Evolutionary conservation across 2,329 filamentous ascomycete species (phyloP).

Genomic region (Sporothrix brunneoviolacea): DNA sequence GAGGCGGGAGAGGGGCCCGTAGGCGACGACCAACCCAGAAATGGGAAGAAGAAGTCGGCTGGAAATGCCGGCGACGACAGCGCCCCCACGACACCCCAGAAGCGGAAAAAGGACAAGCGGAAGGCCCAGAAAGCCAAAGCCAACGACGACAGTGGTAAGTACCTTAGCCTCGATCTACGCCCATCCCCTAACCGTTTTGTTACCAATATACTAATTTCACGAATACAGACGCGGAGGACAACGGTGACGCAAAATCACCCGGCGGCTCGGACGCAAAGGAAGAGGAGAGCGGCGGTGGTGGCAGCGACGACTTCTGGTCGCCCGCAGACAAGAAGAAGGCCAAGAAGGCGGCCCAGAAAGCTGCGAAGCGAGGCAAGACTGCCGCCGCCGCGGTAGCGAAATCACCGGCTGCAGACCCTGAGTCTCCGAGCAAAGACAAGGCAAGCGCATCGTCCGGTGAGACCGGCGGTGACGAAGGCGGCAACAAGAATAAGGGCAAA

Average conservation of each 20-base stretch:
- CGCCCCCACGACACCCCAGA: background rate
- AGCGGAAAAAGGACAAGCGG: conserved; percentile 7
- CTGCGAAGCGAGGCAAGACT: conserved; percentile 1
- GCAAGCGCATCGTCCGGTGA: background rate
- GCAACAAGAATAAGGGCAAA: too few relatives aligned
- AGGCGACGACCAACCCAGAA: background rate
- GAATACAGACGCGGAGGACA: background rate
- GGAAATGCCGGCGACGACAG: background rate
- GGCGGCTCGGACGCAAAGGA: background rate
- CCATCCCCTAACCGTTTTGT: background rate
- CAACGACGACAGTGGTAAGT: background rate
- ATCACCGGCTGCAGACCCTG: too few relatives aligned
- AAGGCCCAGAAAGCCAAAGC: conserved; percentile 3
- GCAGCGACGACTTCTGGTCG: background rate
- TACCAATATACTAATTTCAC: background rate
- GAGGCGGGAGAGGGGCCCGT: conserved; percentile 8
- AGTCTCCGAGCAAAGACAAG: conserved; percentile 3
- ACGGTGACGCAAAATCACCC: background rate
- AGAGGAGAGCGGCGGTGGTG: too few relatives aligned
- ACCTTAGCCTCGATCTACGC: too few relatives aligned
- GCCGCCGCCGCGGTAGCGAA: background rate
- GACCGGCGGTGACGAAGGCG: background rate
- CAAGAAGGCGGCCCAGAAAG: conserved; percentile 16
- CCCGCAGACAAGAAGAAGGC: conserved; percentile 14
- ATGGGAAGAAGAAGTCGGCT: background rate